Evolutionary conservation across 2,329 filamentous ascomycete species (phyloP), one percentile per base, ranked within the genome.

Genomic region (Colletotrichum theobromicola): DNA sequence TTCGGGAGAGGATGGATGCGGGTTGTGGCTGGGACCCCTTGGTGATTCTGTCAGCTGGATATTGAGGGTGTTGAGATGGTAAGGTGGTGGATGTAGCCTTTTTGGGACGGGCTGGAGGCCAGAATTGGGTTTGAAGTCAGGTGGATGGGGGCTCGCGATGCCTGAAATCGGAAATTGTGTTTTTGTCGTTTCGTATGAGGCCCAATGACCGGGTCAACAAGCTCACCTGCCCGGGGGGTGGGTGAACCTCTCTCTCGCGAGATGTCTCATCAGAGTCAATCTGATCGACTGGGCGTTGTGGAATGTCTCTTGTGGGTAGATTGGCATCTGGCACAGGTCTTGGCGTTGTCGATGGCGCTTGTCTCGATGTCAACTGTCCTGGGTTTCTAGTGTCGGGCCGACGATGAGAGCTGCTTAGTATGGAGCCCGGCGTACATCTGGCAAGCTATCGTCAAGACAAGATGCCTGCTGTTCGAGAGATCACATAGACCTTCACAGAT

Each of bases 381-480:
- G 53, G 53, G 13, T 28, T 4, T 28, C 16, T 57, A 24, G 16
- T 7, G 21, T 6, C 21, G 4, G 53, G 15, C 24, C 24, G 24
- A 28, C 13, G 53, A 57, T 26, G 53, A 0, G 15, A 57, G 26
- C 53, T 57, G 53, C 1, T 50, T 50, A n/a, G n/a, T 21, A 0
- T 1, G 1, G 42, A 50, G n/a, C 42, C 24, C 4, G 42, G 42
- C 42, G 1, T 50, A 50, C n/a, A n/a, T 50, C 42, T 21, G 42
- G 1, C n/a, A 50, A 10, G 42, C 24, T 1, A 50, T 21, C 10
- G 10, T 21, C n/a, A 21, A 13, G n/a, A 13, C 5, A 21, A 50
- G 5, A 50, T 13, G n/a, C 42, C 24, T 50, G 5, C n/a, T 21
- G 0, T 50, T 0, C 1, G 1, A 13, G 5, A 21, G 10, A 50